These are phyloP conservation scores for Physcomitrium patens DNA, from an alignment of 225 moss, liverwort and hornwort species.

Conservation along the genomic window DNA sequence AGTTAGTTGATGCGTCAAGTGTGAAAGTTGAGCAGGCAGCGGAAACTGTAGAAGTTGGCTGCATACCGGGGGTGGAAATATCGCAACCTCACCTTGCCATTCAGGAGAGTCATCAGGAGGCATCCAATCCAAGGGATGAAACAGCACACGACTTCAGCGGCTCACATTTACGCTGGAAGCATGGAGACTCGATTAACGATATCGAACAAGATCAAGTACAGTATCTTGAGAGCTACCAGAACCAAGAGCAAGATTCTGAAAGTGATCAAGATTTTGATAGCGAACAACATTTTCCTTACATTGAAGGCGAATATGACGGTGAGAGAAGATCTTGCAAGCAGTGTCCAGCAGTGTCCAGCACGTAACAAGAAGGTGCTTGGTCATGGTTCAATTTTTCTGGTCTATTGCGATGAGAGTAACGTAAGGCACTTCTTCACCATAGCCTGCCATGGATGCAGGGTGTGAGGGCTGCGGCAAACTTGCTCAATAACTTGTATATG, in stretches of 20 bases:
- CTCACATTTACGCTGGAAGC: conserved; percentile 38
- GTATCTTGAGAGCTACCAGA: conserved; percentile 36
- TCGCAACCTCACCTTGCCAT: conserved; percentile 18
- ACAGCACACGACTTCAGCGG: conserved; percentile 26
- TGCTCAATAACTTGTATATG: conserved; percentile 8
- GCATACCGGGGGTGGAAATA: conserved; percentile 21
- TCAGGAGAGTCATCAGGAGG: conserved; percentile 30
- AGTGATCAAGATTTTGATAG: conserved; percentile 47
- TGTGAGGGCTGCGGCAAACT: conserved; percentile 17
- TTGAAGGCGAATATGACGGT: conserved; percentile 58
- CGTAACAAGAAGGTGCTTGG: conserved; percentile 57
- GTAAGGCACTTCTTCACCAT: conserved; percentile 16
- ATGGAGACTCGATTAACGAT: conserved; percentile 26
- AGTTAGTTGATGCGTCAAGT: conserved; percentile 22
- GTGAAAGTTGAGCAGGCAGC: conserved; percentile 31
- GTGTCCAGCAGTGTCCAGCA: conserved; percentile 58
- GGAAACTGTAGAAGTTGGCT: conserved; percentile 35
- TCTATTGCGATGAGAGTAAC: conserved; percentile 29
- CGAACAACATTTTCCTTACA: conserved; percentile 43
- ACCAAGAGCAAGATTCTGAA: conserved; percentile 37
- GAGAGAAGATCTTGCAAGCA: conserved; percentile 62
- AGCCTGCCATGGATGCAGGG: conserved; percentile 15
- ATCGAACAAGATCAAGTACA: conserved; percentile 36
- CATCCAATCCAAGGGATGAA: conserved; percentile 30
- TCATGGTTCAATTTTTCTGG: conserved; percentile 42